phyloP scores from a whole-genome alignment of 2,329 filamentous ascomycete genomes.

The Neonectria sp. region DNA sequence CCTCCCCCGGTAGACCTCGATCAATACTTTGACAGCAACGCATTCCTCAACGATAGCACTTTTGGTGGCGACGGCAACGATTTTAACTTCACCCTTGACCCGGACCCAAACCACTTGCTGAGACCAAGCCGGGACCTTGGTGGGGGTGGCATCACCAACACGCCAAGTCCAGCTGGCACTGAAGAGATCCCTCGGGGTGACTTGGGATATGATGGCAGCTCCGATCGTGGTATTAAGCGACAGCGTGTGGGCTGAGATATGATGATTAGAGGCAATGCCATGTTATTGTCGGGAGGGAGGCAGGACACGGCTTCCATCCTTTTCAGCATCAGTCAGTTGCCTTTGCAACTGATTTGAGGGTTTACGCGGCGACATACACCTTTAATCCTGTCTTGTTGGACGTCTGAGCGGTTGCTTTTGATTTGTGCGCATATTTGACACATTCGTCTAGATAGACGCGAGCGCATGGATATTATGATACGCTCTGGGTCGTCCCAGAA shows the following conservation, averaged over 20 bases:
- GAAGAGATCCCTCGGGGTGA: conserved; percentile 67
- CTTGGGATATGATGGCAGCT: conserved; percentile 47
- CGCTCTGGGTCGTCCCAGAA: conserved; percentile 10
- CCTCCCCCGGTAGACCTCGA: conserved; percentile 63
- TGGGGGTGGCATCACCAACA: conserved; percentile 51
- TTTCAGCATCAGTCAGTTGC: conserved; percentile 2
- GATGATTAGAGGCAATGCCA: not conserved
- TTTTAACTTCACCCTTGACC: conserved; percentile 67
- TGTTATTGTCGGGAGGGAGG: not conserved
- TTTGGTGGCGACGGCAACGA: conserved; percentile 62
- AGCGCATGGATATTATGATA: conserved; percentile 25
- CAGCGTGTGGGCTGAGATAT: conserved; percentile 52
- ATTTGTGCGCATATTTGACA: conserved; percentile 8
- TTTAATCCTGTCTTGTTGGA: conserved; percentile 22
- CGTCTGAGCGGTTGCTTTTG: conserved; percentile 16
- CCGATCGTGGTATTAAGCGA: conserved; percentile 54
- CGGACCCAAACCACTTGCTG: conserved; percentile 53
- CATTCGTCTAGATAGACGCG: conserved; percentile 21
- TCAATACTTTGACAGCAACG: conserved; percentile 65
- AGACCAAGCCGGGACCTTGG: conserved; percentile 35
- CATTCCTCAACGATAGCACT: conserved; percentile 55
- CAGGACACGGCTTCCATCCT: not conserved
- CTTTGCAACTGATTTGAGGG: not conserved
- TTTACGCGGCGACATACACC: conserved; percentile 19
- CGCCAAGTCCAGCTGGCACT: conserved; percentile 64